phyloP scores from a whole-genome alignment of 768 basidiomycete genomes.

The Inosperma sp. region DNA sequence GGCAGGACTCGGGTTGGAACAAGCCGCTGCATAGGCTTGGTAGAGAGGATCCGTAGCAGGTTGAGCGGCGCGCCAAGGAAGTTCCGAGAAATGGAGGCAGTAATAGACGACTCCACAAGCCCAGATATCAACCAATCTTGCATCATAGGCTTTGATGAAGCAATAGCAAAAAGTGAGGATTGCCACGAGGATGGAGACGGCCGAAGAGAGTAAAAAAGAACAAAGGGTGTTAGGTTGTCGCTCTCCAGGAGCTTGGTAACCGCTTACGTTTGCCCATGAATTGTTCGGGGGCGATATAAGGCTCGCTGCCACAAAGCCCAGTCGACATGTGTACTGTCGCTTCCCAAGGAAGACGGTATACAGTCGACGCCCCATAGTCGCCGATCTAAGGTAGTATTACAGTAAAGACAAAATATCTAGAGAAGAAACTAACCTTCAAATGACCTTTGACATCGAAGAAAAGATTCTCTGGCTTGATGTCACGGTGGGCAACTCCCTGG shows the following conservation, averaged over 20 bases:
- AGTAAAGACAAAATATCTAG: neutral
- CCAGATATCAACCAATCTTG: constrained; percentile 96
- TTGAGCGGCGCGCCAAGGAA: constrained; percentile 97
- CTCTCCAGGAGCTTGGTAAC: constrained; percentile 26
- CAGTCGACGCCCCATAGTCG: constrained; percentile 98
- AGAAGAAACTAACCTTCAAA: constrained; percentile 64
- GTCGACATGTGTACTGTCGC: constrained; percentile 95
- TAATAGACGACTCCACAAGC: constrained; percentile 97
- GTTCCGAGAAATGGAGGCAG: constrained; percentile 95
- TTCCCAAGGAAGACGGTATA: constrained; percentile 98
- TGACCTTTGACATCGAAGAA: constrained; percentile 91
- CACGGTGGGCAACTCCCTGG: constrained; percentile 96
- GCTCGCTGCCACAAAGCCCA: constrained; percentile 95
- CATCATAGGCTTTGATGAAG: constrained; percentile 80
- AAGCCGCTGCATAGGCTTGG: constrained; percentile 63
- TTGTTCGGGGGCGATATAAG: constrained; percentile 98
- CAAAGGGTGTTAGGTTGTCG: constrained; percentile 30
- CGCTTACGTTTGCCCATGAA: constrained; percentile 93
- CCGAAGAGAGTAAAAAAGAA: constrained; percentile 18
- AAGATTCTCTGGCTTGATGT: constrained; percentile 97
- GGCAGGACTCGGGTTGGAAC: constrained; percentile 41
- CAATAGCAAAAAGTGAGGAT: neutral
- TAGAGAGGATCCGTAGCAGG: constrained; percentile 69
- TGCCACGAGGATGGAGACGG: constrained; percentile 12
- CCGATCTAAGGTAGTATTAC: constrained; percentile 61